Conservation (phyloP, 352 stramenopile species). For the Pythium rhizo-oryzae region DNA sequence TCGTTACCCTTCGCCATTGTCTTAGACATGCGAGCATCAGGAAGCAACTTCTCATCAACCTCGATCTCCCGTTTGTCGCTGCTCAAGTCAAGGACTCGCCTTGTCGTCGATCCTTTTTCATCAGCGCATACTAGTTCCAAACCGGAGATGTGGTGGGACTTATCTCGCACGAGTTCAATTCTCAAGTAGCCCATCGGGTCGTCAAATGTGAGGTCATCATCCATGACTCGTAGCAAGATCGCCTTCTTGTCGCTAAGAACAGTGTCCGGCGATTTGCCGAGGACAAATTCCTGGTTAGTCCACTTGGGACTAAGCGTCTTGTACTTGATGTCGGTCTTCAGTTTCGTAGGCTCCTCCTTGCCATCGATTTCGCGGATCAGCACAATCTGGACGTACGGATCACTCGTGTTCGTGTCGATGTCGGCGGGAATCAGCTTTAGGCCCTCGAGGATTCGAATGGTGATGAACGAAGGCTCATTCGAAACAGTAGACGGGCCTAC, state of each 20-base stretch:
- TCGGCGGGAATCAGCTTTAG: constrained; percentile 55
- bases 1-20: constrained; percentile 43
- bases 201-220: constrained; percentile 52
- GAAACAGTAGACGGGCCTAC: constrained; percentile 26
- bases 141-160: constrained; percentile 47
- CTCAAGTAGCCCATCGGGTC: constrained; percentile 57
- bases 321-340: constrained; percentile 71
- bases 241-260: constrained; percentile 63
- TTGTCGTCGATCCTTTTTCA: constrained; percentile 30
- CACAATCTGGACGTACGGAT: constrained; percentile 66
- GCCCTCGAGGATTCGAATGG: constrained; percentile 59
- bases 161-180: constrained; percentile 61
- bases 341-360: constrained; percentile 53
- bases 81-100: constrained; percentile 46
- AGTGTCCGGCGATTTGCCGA: constrained; percentile 54
- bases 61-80: constrained; percentile 35
- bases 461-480: constrained; percentile 56
- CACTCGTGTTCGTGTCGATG: constrained; percentile 49
- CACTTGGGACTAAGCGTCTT: constrained; percentile 72
- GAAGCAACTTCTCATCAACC: constrained; percentile 53
- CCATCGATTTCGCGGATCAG: constrained; percentile 46
- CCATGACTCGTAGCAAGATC: constrained; percentile 60
- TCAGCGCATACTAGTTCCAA: constrained; percentile 52
- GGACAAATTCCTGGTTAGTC: constrained; percentile 69
- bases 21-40: constrained; percentile 41